Evolutionary conservation across 2,329 filamentous ascomycete genomes (phyloP).

Genomic region (Fusarium cyanostomum): DNA sequence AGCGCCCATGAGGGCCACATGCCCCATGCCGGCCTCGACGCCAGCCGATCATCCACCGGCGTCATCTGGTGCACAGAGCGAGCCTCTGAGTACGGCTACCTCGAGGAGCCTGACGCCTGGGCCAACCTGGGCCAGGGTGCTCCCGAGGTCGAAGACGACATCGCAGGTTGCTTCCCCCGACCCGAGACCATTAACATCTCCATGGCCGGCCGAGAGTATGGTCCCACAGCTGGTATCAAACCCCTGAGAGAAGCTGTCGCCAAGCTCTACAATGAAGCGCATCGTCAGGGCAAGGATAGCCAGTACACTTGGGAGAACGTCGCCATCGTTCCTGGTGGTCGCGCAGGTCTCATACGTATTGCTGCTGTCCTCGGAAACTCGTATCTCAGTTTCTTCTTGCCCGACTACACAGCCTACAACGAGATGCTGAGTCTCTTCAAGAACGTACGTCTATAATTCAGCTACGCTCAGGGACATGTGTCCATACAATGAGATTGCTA

Average conservation of each 20-base stretch:
- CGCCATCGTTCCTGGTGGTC: constrained; percentile 91
- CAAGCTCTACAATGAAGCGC: constrained; percentile 90
- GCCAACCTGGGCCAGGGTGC: constrained; percentile 95
- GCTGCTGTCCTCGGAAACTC: constrained; percentile 93
- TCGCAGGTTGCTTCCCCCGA: constrained; percentile 86
- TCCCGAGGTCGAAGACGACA: constrained; percentile 93
- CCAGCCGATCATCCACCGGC: constrained; percentile 87
- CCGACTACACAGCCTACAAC: constrained; percentile 96
- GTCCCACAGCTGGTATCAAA: constrained; percentile 93
- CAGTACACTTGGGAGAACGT: constrained; percentile 98
- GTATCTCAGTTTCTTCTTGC: constrained; percentile 93
- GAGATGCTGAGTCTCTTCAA: constrained; percentile 97
- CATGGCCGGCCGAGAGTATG: constrained; percentile 85
- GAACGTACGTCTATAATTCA: constrained; percentile 65
- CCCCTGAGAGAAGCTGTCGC: constrained; percentile 89
- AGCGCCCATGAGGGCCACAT: constrained; percentile 90
- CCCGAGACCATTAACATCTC: constrained; percentile 82
- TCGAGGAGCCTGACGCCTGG: constrained; percentile 84
- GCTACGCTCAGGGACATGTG: not conserved
- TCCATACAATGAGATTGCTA: constrained; percentile 1
- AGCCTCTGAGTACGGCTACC: constrained; percentile 87
- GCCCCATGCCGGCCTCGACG: constrained; percentile 90
- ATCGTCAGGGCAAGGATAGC: constrained; percentile 85
- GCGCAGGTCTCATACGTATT: constrained; percentile 92
- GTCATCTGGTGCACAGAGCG: constrained; percentile 94